Evolutionary conservation across 106 monocot genomes (phyloP).

Genomic region (Vanilla planifolia): DNA sequence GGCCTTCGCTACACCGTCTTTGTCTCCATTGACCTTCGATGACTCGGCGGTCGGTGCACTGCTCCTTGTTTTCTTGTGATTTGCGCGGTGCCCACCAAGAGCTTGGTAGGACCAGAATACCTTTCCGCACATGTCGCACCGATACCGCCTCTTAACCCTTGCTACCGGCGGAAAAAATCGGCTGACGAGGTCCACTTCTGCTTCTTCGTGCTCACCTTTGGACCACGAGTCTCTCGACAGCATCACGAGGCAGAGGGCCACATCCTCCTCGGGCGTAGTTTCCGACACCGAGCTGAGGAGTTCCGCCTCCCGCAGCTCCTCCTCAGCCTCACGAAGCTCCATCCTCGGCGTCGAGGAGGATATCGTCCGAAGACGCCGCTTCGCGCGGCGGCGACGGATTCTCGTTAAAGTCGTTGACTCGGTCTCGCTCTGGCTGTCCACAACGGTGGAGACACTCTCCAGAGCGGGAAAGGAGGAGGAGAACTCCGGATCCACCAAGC

Average conservation of each 20-base stretch:
- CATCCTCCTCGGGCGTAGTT: slow-evolving; percentile 39
- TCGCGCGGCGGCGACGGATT: slow-evolving; percentile 11
- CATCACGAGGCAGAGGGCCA: slow-evolving; percentile 48
- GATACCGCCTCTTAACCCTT: slow-evolving; percentile 12
- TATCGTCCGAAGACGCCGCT: slow-evolving; percentile 12
- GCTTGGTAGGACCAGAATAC: slow-evolving; percentile 39
- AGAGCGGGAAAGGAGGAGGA: slow-evolving; percentile 6
- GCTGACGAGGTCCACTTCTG: no score
- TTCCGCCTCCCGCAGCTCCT: background rate
- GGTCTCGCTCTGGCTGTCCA: slow-evolving; percentile 50
- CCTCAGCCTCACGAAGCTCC: no score
- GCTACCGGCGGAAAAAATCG: background rate
- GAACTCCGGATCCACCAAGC: slow-evolving; percentile 36
- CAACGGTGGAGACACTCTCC: slow-evolving; percentile 18
- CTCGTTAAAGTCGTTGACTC: slow-evolving; percentile 10
- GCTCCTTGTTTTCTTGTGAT: slow-evolving; percentile 38
- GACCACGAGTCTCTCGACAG: slow-evolving; percentile 31
- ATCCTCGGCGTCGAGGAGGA: background rate
- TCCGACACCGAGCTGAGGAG: slow-evolving; percentile 37
- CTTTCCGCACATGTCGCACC: slow-evolving; percentile 30
- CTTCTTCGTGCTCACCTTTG: background rate
- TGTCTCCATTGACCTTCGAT: background rate
- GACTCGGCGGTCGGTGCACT: slow-evolving; percentile 5
- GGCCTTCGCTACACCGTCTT: background rate
- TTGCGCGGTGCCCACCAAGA: slow-evolving; percentile 32